phyloP scores from a whole-genome alignment of 805 yeast species.

The Candida ponderosae region DNA sequence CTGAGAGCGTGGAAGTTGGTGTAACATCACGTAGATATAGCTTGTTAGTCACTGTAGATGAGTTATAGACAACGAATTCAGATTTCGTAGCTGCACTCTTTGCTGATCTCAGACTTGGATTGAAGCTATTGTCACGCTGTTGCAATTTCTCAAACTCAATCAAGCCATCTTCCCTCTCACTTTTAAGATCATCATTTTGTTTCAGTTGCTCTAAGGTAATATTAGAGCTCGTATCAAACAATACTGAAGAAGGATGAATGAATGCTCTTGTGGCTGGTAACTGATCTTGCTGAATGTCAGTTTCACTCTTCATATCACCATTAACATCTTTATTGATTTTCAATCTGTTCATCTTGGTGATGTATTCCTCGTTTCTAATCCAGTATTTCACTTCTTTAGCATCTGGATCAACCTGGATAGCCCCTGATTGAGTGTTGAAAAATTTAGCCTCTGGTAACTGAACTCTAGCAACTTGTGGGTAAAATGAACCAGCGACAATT shows the following conservation, averaged over 20 bases:
- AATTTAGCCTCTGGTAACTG: conserved; percentile 78
- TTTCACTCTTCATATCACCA: conserved; percentile 8
- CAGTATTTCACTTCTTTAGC: conserved; percentile 65
- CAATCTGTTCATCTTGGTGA: conserved; percentile 6
- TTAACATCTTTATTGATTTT: not conserved
- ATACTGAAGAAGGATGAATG: conserved; percentile 77
- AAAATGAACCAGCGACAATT: conserved; percentile 70
- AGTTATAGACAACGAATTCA: conserved; percentile 56
- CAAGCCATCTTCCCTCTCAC: conserved; percentile 33
- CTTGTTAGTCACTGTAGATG: conserved; percentile 58
- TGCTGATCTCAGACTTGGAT: conserved; percentile 28
- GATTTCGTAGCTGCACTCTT: conserved; percentile 31
- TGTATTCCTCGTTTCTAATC: conserved; percentile 55
- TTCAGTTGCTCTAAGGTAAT: conserved; percentile 5
- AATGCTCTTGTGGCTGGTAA: conserved; percentile 67
- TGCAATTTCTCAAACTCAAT: conserved; percentile 24
- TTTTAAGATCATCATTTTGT: conserved; percentile 16
- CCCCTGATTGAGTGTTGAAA: conserved; percentile 62
- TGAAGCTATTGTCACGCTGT: conserved; percentile 25
- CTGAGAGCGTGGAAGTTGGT: conserved; percentile 66
- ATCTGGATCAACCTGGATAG: conserved; percentile 83
- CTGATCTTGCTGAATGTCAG: conserved; percentile 13
- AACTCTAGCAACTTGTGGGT: conserved; percentile 77
- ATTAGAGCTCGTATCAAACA: conserved; percentile 42
- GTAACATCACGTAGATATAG: conserved; percentile 69